Evolutionary conservation across 257 asterid genomes (phyloP).

Genomic region (Cinchona pubescens): DNA sequence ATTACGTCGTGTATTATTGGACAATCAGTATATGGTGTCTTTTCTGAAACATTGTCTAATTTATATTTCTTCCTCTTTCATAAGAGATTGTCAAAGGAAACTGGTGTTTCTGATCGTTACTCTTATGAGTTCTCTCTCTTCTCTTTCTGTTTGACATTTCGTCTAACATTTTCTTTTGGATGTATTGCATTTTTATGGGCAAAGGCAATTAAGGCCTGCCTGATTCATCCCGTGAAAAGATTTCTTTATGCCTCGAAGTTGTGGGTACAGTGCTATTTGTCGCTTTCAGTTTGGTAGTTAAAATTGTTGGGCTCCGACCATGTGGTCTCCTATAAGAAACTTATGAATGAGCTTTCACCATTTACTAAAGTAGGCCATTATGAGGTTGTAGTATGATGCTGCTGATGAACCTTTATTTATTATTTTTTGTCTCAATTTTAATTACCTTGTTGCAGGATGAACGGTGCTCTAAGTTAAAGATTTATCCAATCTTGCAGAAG

Average conservation of each 20-base stretch:
- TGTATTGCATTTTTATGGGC: background rate
- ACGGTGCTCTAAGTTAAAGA: constrained; percentile 91
- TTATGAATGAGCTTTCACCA: background rate
- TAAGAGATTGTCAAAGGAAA: background rate
- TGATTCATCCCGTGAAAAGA: background rate
- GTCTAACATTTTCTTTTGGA: background rate
- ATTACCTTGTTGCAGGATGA: constrained; percentile 64
- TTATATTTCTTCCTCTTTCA: background rate
- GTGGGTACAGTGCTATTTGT: background rate
- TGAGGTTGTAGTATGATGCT: background rate
- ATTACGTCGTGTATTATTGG: background rate
- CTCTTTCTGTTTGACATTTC: background rate
- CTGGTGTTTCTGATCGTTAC: background rate
- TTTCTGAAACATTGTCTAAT: background rate
- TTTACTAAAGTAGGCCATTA: constrained; percentile 1
- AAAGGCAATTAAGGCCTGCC: background rate
- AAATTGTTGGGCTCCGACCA: background rate
- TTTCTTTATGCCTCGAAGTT: background rate
- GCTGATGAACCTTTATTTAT: background rate
- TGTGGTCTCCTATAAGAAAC: background rate
- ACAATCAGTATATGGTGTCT: background rate
- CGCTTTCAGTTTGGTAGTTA: background rate
- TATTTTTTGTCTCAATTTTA: constrained; percentile 4
- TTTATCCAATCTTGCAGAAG: constrained; percentile 96
- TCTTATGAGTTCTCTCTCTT: background rate